A percentile compares a stretch with the other conserved stretches of the same genome.
These are phyloP conservation scores for Aureobasidium musti DNA, from an alignment of 2,329 filamentous ascomycete genomes.

Conservation along the genomic window DNA sequence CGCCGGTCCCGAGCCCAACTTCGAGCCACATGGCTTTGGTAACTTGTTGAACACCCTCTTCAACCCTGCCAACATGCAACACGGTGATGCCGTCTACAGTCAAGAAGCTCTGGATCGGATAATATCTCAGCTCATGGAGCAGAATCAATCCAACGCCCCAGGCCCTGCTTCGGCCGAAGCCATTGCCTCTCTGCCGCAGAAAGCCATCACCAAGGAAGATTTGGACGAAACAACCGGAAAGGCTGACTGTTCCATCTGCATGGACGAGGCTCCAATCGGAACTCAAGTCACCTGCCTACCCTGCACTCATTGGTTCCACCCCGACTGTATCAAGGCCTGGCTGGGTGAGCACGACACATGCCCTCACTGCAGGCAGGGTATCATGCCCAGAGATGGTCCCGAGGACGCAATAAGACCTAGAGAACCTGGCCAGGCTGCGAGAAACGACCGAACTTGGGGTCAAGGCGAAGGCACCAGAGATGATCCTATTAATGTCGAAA, in stretches of 20 bases:
- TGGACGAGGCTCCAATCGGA: conserved; percentile 75
- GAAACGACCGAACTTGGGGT: conserved; percentile 35
- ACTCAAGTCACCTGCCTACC: conserved; percentile 76
- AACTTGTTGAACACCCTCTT: conserved; percentile 52
- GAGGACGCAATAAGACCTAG: conserved; percentile 33
- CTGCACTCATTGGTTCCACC: conserved; percentile 94
- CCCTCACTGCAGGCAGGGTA: conserved; percentile 70
- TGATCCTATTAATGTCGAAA: conserved; percentile 34
- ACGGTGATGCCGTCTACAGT: conserved; percentile 83
- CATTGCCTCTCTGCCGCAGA: conserved; percentile 68
- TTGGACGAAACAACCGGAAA: conserved; percentile 69
- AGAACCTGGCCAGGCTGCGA: conserved; percentile 37
- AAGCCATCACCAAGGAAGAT: conserved; percentile 67
- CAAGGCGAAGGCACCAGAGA: conserved; percentile 33
- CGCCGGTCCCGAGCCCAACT: conserved; percentile 16
- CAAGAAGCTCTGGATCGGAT: conserved; percentile 90
- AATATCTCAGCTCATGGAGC: conserved; percentile 84
- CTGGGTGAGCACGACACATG: conserved; percentile 90
- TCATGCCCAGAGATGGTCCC: conserved; percentile 44
- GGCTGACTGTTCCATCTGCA: conserved; percentile 90
- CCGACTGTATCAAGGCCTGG: conserved; percentile 79
- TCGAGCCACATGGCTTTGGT: conserved; percentile 41
- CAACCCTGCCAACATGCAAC: conserved; percentile 45
- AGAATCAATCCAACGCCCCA: conserved; percentile 73
- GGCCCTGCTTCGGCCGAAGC: conserved; percentile 76